Percentiles rank a stretch among this genome's conserved stretches.
These are phyloP conservation scores for Coffea eugenioides DNA, from an alignment of 257 asterid species.

Conservation along the genomic window DNA sequence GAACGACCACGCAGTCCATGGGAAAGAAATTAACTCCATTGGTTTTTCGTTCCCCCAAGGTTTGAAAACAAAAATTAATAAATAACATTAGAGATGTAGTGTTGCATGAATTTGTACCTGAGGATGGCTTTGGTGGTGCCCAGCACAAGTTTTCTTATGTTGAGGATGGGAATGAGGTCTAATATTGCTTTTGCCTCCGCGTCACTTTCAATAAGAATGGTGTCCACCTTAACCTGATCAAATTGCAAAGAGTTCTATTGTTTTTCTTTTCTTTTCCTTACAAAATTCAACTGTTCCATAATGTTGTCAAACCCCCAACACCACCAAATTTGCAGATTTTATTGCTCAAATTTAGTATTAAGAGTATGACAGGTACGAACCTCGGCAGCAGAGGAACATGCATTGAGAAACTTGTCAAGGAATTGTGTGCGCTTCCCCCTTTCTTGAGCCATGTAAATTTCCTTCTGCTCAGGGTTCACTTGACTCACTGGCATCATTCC, in stretches of 20 bases:
- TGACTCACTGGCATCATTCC: slow-evolving; percentile 59
- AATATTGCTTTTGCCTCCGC: slow-evolving; percentile 67
- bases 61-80: too few species aligned
- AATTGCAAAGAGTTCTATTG: too few species aligned
- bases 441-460: slow-evolving; percentile 44
- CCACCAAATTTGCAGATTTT: too few species aligned
- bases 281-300: too few species aligned
- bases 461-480: slow-evolving; percentile 61
- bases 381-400: slow-evolving; percentile 45
- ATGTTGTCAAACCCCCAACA: too few species aligned
- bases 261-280: too few species aligned
- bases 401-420: slow-evolving; percentile 50
- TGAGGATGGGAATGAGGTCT: slow-evolving; percentile 77
- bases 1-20: background rate
- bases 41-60: too few species aligned
- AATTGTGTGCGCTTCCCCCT: slow-evolving; percentile 49
- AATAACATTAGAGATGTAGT: background rate
- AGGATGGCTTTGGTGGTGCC: slow-evolving; percentile 51
- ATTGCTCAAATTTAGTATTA: too few species aligned
- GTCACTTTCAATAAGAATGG: slow-evolving; percentile 69
- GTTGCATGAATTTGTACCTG: slow-evolving; percentile 34
- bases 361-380: slow-evolving; percentile 16
- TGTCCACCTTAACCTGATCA: slow-evolving; percentile 62
- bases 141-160: slow-evolving; percentile 55
- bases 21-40: too few species aligned